phyloP scores from a whole-genome alignment of 192 early-diverging fungal species.

The Martensiomyces pterosporus region DNA sequence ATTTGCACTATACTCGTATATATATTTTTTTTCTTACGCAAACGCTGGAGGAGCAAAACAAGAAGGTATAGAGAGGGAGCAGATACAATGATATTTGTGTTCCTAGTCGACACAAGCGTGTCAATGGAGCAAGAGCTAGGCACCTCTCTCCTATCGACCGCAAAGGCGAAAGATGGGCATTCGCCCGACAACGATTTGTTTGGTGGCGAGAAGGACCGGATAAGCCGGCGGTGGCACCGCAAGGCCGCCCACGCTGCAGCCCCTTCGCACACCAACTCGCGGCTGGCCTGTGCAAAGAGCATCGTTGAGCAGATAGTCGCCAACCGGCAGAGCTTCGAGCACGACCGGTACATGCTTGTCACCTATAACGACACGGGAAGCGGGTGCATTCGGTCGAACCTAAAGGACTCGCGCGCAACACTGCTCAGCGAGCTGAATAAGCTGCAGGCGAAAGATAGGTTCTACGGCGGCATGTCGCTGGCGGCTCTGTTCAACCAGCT shows the following conservation, averaged over 20 bases:
- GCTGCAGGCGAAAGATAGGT: slow-evolving; percentile 62
- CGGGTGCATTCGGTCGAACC: slow-evolving; percentile 36
- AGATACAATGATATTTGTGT: slow-evolving; percentile 63
- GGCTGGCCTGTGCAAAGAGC: slow-evolving; percentile 69
- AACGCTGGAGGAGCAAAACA: too few relatives aligned
- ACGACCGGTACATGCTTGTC: slow-evolving; percentile 75
- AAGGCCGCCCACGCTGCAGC: slow-evolving; percentile 6
- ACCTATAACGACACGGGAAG: slow-evolving; percentile 55
- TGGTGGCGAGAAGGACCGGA: slow-evolving; percentile 19
- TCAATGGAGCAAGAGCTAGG: slow-evolving; percentile 67
- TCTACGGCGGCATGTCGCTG: slow-evolving; percentile 62
- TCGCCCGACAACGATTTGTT: slow-evolving; percentile 33
- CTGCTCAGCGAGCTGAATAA: slow-evolving; percentile 62
- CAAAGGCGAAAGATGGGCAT: slow-evolving; percentile 15
- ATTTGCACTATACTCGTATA: background rate
- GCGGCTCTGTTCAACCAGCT: slow-evolving; percentile 67
- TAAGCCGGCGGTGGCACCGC: slow-evolving; percentile 47
- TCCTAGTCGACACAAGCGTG: slow-evolving; percentile 78
- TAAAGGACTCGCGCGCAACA: slow-evolving; percentile 50
- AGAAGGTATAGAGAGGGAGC: too few relatives aligned
- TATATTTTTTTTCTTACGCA: too few relatives aligned
- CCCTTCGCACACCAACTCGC: slow-evolving; percentile 20
- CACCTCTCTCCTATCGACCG: slow-evolving; percentile 1
- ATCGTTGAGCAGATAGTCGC: slow-evolving; percentile 70
- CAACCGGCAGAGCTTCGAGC: slow-evolving; percentile 50